phyloP scores from a whole-genome alignment of 768 basidiomycete genomes.

The Pseudohyphozyma bogoriensis region DNA sequence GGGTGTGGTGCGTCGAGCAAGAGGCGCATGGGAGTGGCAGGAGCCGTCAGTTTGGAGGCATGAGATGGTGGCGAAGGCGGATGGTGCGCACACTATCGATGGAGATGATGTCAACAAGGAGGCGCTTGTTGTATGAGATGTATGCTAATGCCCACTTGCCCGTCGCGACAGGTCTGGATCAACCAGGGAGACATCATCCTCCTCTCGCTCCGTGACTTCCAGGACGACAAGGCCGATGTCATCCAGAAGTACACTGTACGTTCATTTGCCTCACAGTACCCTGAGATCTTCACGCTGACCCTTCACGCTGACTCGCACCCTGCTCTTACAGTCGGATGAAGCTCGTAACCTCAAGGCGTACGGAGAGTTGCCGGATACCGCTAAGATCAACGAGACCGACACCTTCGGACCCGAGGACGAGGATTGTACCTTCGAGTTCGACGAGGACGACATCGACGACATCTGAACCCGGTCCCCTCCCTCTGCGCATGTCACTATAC shows the following conservation, averaged over 20 bases:
- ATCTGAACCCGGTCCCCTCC: not conserved
- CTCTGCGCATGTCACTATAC: too few species aligned
- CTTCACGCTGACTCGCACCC: not conserved
- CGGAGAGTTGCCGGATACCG: constrained; percentile 87
- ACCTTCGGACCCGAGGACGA: constrained; percentile 32
- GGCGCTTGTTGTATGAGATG: not conserved
- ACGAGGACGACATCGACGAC: constrained; percentile 34
- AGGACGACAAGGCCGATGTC: constrained; percentile 98
- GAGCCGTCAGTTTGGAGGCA: not conserved
- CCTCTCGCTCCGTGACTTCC: constrained; percentile 92
- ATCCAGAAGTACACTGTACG: constrained; percentile 85
- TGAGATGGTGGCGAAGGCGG: not conserved
- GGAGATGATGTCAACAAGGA: too few species aligned
- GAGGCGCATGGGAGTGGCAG: not conserved
- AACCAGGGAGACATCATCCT: constrained; percentile 96
- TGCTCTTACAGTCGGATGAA: constrained; percentile 55
- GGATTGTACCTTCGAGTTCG: constrained; percentile 38
- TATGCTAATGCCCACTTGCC: not conserved
- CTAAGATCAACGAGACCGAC: constrained; percentile 45
- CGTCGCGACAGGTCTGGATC: constrained; percentile 85
- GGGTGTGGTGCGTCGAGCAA: not conserved
- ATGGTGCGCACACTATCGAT: too few species aligned
- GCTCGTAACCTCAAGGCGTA: constrained; percentile 76
- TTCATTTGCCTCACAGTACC: not conserved
- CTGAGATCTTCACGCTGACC: not conserved